Evolutionary conservation across 768 basidiomycete genomes (phyloP), one percentile per base, ranked within the genome.

Genomic region (Calvatia gigantea): DNA sequence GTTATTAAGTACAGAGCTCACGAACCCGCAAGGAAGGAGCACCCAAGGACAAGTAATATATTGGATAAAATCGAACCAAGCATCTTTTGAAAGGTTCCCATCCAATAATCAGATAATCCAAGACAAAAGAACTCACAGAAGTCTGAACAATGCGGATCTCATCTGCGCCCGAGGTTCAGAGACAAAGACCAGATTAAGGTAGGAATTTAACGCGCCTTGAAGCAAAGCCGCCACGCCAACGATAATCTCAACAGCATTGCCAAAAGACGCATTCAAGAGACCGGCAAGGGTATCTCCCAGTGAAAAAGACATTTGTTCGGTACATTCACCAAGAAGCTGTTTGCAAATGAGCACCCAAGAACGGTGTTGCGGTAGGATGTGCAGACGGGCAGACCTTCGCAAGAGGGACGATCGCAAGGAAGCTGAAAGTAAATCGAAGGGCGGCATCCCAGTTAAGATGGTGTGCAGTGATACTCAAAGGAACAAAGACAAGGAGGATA

Each of bases 21-120:
- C 75, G 57, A 58, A 84, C 86, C 88, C 45, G 91, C 91, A 51
- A 95, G 73, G 77, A 95, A 95, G 12, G 91, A 92, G 69, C 89
- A 92, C 6, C 94, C 94, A 12, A 98, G 76, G 15, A 98, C 94
- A 33, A 97, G 77, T 7, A 97, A 80, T 35, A 95, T 75, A 70
- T 97, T 97, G 11, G 92, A 94, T 35, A 97, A 72, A 57, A 97
- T 90, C 27, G 91, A 94, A 17, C 94, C 94, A 42, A 97, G 80
- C 81, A 96, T 85, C 89, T 90, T 60, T 3, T 51, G 29, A 9
- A 23, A 28, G 7, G 35, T 52, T 50, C 23, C 52, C n/a, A 46
- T 37, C 46, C 23, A 47, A 23, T n/a, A 2, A 17, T 19, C 14
- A 6, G 37, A 17, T 29, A 14, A 17, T 21, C n/a, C n/a, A 12